Conservation (phyloP, 805 yeast species). For the Blastobotrys parvus region DNA sequence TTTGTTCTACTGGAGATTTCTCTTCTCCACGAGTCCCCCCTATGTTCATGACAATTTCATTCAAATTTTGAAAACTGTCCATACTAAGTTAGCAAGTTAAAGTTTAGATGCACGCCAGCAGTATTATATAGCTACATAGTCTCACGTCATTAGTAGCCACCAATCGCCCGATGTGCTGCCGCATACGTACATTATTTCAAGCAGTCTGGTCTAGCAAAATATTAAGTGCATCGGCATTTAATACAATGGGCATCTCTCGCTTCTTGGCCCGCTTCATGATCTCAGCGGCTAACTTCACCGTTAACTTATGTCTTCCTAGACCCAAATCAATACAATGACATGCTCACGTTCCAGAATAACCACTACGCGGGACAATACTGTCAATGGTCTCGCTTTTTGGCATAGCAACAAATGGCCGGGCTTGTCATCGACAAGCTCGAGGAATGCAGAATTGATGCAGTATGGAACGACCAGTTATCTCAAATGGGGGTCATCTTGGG, state of each 20-base stretch:
- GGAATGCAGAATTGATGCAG: constrained; percentile 25
- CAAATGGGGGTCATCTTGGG: constrained; percentile 56
- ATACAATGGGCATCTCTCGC: constrained; percentile 57
- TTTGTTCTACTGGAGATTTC: constrained; percentile 41
- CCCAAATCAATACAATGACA: constrained; percentile 90
- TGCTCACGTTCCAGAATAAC: constrained; percentile 59
- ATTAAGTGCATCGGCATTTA: constrained; percentile 87
- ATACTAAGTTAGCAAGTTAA: no score
- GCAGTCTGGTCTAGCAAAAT: constrained; percentile 52
- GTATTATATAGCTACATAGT: no score
- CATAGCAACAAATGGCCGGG: constrained; percentile 20
- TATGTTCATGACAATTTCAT: no score
- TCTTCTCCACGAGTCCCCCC: constrained; percentile 42
- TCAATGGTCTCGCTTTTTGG: constrained; percentile 19
- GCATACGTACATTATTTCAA: constrained; percentile 43
- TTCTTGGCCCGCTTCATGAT: constrained; percentile 50
- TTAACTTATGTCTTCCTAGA: constrained; percentile 68
- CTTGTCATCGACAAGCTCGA: constrained; percentile 18
- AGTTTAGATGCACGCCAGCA: no score
- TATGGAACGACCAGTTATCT: constrained; percentile 37
- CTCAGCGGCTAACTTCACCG: constrained; percentile 52
- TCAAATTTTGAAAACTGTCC: no score
- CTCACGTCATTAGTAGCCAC: no score
- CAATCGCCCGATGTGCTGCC: no score
- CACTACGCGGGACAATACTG: constrained; percentile 44